Evolutionary conservation across 805 yeast species (phyloP).

Genomic region (Metschnikowia chrysomelidarum): DNA sequence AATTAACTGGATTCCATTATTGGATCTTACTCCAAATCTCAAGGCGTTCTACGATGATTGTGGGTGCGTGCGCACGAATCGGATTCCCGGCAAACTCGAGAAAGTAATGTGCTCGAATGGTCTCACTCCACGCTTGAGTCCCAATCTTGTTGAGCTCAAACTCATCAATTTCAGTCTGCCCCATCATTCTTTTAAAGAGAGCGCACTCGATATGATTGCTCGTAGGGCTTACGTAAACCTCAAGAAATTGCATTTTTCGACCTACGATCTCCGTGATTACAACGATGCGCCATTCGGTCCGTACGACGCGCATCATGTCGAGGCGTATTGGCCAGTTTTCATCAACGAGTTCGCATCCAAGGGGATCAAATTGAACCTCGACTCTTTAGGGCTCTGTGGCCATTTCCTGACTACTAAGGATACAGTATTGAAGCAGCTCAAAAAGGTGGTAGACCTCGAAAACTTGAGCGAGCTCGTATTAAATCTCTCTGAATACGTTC

Average conservation of each 20-base stretch:
- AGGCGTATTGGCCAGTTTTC: slow-evolving; percentile 24
- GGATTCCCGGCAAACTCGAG: slow-evolving; percentile 1
- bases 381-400: slow-evolving; percentile 24
- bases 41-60: too few relatives aligned
- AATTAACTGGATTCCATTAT: slow-evolving; percentile 1
- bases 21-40: slow-evolving; percentile 2
- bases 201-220: slow-evolving; percentile 8
- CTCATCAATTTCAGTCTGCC: slow-evolving; percentile 2
- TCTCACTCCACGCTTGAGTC: slow-evolving; percentile 1
- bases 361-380: slow-evolving; percentile 8
- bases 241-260: slow-evolving; percentile 19
- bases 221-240: slow-evolving; percentile 5
- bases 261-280: too few relatives aligned
- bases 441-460: too few relatives aligned
- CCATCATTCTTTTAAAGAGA: slow-evolving; percentile 2
- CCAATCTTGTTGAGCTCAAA: slow-evolving; percentile 10
- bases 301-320: slow-evolving; percentile 7
- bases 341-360: slow-evolving; percentile 12
- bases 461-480: too few relatives aligned
- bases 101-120: slow-evolving; percentile 1
- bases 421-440: too few relatives aligned
- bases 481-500: too few relatives aligned
- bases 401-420: too few relatives aligned
- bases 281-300: too few relatives aligned
- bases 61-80: too few relatives aligned